These are phyloP conservation scores for Hippophae gyantsensis DNA, from an alignment of 306 rosid genomes.

Conservation along the genomic window DNA sequence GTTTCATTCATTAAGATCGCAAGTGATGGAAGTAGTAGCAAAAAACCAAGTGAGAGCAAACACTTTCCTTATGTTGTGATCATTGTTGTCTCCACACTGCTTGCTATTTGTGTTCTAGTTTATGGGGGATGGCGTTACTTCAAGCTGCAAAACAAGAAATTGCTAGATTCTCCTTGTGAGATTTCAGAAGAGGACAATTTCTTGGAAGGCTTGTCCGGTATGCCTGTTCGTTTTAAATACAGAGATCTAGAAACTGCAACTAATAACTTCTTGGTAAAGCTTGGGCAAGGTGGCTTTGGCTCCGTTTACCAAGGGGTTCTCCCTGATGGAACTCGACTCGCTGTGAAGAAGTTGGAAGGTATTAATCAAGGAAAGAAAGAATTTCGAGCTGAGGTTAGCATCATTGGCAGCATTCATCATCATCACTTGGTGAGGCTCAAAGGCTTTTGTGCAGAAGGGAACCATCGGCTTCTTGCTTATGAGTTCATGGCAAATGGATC, in stretches of 20 bases:
- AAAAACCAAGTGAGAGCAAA: conserved; percentile 23
- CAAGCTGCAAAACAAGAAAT: conserved; percentile 28
- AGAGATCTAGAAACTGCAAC: conserved; percentile 68
- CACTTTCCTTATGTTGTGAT: conserved; percentile 41
- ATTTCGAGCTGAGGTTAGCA: conserved; percentile 91
- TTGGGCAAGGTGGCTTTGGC: conserved; percentile 91
- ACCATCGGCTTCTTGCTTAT: conserved; percentile 68
- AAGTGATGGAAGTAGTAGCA: conserved; percentile 21
- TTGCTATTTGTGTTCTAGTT: conserved; percentile 38
- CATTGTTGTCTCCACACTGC: conserved; percentile 37
- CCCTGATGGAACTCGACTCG: conserved; percentile 62
- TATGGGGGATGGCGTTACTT: conserved; percentile 39
- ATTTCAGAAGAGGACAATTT: conserved; percentile 80
- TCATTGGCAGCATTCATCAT: conserved; percentile 91
- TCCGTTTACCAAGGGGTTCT: conserved; percentile 75
- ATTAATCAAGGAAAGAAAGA: conserved; percentile 94
- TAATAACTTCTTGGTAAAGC: conserved; percentile 63
- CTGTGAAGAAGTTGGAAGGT: conserved; percentile 84
- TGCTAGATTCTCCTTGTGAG: conserved; percentile 35
- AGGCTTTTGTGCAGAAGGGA: conserved; percentile 85
- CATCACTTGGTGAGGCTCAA: conserved; percentile 65
- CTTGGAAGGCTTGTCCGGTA: conserved; percentile 58
- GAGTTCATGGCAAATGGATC: conserved; percentile 87
- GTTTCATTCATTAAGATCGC: conserved; percentile 61
- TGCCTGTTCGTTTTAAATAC: conserved; percentile 70